Conservation (phyloP, 129 eudicot species). For the Flaveria ramosissima region DNA sequence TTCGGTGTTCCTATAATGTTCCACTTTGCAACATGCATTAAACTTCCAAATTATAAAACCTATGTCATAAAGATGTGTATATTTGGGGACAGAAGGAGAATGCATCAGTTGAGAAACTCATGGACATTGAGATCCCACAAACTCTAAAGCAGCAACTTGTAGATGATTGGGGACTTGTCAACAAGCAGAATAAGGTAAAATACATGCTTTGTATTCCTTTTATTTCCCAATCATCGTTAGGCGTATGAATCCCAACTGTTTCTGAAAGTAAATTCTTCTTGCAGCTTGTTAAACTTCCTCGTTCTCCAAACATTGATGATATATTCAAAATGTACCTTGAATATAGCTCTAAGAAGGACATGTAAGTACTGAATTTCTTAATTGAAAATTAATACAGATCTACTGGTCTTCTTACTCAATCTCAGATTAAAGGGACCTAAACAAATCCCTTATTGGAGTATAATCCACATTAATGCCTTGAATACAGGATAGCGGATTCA, state of each 20-base stretch:
- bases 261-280: conserved; percentile 12
- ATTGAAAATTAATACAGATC: neutral
- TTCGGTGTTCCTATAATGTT: conserved; percentile 3
- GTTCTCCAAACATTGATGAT: conserved; percentile 64
- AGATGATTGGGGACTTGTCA: conserved; percentile 80
- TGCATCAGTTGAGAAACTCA: conserved; percentile 47
- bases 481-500: conserved; percentile 63
- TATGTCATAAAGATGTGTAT: conserved; percentile 16
- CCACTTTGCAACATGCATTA: conserved; percentile 8
- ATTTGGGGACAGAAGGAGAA: conserved; percentile 54
- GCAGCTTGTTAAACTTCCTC: conserved; percentile 83
- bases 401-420: neutral
- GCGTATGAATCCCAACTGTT: neutral
- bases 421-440: conserved; percentile 5
- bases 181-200: conserved; percentile 74
- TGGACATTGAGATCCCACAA: conserved; percentile 75
- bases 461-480: conserved; percentile 11
- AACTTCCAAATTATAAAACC: conserved; percentile 4
- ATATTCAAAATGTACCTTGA: conserved; percentile 57
- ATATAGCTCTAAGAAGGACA: conserved; percentile 47
- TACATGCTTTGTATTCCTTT: conserved; percentile 11
- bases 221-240: neutral
- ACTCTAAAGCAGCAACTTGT: conserved; percentile 81
- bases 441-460: conserved; percentile 7
- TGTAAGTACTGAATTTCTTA: conserved; percentile 43